Evolutionary conservation across 495 filamentous ascomycete genomes (phyloP), one percentile per base, ranked within the genome.

Genomic region (Neurospora sp.): DNA sequence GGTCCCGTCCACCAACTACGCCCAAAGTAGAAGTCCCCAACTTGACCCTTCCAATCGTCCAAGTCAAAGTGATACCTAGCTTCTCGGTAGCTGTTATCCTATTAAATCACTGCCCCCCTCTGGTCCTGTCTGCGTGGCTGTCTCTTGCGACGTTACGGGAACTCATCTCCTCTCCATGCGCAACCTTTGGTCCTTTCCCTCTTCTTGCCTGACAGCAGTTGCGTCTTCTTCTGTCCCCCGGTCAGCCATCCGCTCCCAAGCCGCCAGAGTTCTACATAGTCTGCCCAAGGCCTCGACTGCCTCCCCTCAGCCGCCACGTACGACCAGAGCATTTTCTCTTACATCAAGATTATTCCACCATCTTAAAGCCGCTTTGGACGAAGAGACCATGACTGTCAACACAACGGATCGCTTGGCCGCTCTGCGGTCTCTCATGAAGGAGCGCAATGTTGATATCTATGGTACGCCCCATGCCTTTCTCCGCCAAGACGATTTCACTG

Each of bases 361-460:
- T 34, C 54, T 66, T 66, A 66, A 34, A 34, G 54, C 54, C 28
- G 6, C 54, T 66, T 66, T 28, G 28, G 71, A 39, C 39, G 74
- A 86, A 84, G 89, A 92, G 19, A 98, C 97, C 93, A 93, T 89
- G 80, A 91, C 88, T 45, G 92, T 98, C 75, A 84, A 96, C 82
- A 97, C 95, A 24, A 90, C 89, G 69, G 85, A 89, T 71, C 92
- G 95, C 73, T 87, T 99, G 75, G 80, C 88, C 74, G 85, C 87
- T 79, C 86, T 99, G 77, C 88, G 96, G 79, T 85, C 92, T 79
- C 85, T 98, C 78, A 99, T 99, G 96, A 91, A 90, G 83, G 85
- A 93, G 81, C 84, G 91, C 77, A 91, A 93, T 72, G 86, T 99
- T 54, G 94, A 98, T 82, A 87, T 98, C 72, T 99, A 99, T 84